phyloP scores from a whole-genome alignment of 1,284 basidiomycete genomes.

The Malassezia obtusa region DNA sequence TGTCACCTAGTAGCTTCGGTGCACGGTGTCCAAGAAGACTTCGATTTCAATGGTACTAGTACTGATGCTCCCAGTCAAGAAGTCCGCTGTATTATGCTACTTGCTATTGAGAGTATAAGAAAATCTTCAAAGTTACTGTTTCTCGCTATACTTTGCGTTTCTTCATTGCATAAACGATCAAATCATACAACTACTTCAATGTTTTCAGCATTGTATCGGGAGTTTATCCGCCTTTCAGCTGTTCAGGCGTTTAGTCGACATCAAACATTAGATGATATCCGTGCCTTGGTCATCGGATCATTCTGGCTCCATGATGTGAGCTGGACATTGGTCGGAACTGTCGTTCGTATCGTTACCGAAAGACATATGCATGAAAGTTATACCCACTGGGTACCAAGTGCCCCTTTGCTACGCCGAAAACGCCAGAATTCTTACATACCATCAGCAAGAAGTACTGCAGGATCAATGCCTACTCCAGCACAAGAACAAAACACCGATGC shows the following conservation, averaged over 20 bases:
- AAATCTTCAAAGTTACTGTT: conserved; percentile 2
- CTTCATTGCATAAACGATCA: neutral
- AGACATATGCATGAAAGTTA: conserved; percentile 12
- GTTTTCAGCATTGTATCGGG: conserved; percentile 6
- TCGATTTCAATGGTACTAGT: neutral
- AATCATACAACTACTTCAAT: neutral
- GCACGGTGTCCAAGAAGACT: neutral
- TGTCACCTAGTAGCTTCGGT: neutral
- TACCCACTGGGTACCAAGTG: neutral
- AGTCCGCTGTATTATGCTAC: neutral
- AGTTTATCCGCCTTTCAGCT: conserved; percentile 11
- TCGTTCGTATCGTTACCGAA: conserved; percentile 14
- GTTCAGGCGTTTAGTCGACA: conserved; percentile 14
- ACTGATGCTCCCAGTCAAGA: neutral
- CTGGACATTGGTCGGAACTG: conserved; percentile 16
- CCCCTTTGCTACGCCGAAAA: neutral
- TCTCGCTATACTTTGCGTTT: conserved; percentile 2
- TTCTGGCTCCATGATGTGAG: conserved; percentile 13
- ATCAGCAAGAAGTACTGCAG: neutral
- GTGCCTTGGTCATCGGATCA: conserved; percentile 11
- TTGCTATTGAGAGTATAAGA: conserved; percentile 3
- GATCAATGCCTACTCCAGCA: neutral
- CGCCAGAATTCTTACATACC: neutral
- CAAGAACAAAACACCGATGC: neutral
- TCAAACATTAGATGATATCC: conserved; percentile 12